Percentiles rank a stretch among this genome's conserved stretches.
These are phyloP conservation scores for Larix sibirica DNA, from an alignment of 83 land plant species.

Conservation along the genomic window DNA sequence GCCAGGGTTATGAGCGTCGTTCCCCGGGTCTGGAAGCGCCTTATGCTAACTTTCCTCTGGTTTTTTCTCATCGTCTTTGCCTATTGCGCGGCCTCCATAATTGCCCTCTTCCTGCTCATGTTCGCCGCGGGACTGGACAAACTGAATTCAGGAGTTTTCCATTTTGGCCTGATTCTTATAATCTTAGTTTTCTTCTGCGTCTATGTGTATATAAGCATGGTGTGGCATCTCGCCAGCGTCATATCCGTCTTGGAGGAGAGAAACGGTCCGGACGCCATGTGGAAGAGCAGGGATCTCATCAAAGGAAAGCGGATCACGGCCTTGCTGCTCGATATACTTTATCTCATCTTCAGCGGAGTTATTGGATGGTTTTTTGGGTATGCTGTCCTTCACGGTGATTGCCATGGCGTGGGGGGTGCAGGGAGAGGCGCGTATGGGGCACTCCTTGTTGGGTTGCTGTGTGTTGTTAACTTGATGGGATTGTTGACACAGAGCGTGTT, in stretches of 20 bases:
- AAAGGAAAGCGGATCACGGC: constrained; percentile 39
- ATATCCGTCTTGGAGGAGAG: constrained; percentile 55
- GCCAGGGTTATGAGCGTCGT: constrained; percentile 33
- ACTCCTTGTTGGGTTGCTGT: constrained; percentile 17
- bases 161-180: neutral
- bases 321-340: constrained; percentile 20
- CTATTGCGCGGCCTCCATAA: constrained; percentile 16
- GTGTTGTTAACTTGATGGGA: constrained; percentile 21
- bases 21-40: constrained; percentile 54
- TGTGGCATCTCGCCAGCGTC: constrained; percentile 66
- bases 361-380: neutral
- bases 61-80: constrained; percentile 25
- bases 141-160: neutral
- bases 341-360: neutral
- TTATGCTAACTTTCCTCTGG: constrained; percentile 46
- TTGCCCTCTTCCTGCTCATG: neutral
- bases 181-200: constrained; percentile 13
- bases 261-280: constrained; percentile 43
- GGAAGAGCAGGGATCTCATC: constrained; percentile 33
- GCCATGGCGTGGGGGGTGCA: no score
- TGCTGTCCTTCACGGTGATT: neutral
- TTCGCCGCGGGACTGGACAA: neutral
- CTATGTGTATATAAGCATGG: constrained; percentile 35
- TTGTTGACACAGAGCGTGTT: constrained; percentile 41
- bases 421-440: constrained; percentile 9